Evolutionary conservation across 805 yeast genomes (phyloP).

Genomic region (Monosporozyma servazzii): DNA sequence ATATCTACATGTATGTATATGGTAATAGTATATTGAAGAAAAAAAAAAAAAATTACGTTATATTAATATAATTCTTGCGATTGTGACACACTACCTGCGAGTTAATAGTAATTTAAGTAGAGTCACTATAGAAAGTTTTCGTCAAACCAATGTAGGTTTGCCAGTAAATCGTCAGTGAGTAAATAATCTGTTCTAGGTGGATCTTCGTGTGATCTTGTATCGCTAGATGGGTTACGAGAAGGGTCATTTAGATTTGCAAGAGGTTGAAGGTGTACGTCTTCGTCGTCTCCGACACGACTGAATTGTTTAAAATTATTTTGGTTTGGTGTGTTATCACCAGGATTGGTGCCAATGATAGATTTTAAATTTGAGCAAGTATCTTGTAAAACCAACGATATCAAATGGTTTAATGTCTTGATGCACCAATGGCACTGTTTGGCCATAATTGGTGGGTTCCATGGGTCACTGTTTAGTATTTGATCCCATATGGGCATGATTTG

Average conservation of each 20-base stretch:
- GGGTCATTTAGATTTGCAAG: background rate
- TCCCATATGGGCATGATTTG: slow-evolving; percentile 17
- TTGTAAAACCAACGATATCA: slow-evolving; percentile 37
- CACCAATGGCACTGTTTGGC: slow-evolving; percentile 57
- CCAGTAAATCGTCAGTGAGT: slow-evolving; percentile 29
- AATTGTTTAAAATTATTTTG: slow-evolving; percentile 39
- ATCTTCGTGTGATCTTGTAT: background rate
- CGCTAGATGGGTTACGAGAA: background rate
- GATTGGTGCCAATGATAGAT: slow-evolving; percentile 40
- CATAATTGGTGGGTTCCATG: slow-evolving; percentile 35
- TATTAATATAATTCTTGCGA: too few species aligned
- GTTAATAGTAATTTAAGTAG: background rate
- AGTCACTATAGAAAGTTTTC: slow-evolving; percentile 28
- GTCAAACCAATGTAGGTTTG: slow-evolving; percentile 47
- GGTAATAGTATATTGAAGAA: too few species aligned
- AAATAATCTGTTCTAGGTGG: slow-evolving; percentile 3
- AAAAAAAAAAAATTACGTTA: background rate
- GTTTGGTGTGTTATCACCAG: slow-evolving; percentile 45
- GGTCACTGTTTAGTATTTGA: slow-evolving; percentile 25
- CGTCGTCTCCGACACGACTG: slow-evolving; percentile 30
- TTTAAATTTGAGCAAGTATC: slow-evolving; percentile 33
- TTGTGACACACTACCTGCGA: too few species aligned
- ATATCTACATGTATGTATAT: too few species aligned
- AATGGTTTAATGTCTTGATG: slow-evolving; percentile 44
- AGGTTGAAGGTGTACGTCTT: slow-evolving; percentile 3